Base-by-base conservation (phyloP, 1,284 basidiomycete species). In the Ceratobasidium sp. region DNA sequence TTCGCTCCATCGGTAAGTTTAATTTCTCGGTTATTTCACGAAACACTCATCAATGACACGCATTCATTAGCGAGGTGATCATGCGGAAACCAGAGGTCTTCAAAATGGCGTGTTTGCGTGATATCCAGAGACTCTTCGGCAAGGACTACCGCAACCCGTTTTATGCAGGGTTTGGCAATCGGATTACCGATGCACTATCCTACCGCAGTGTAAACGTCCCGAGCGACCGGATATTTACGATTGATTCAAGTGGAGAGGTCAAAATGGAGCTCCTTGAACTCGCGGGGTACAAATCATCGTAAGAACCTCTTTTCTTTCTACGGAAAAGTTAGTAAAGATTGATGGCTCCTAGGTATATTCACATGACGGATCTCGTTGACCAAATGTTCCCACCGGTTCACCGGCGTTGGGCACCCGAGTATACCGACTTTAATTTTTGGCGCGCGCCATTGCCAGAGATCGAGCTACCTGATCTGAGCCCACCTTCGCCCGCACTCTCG, bases 21-120 rank as follows among this genome's bases (percentile, higher is more conserved):
- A 38, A 27, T 75, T 13, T 4, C 22, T 38, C 69, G 10, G 6
- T 2, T 20, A 34, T 38, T 38, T 15, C 6, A 54, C 13, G 38
- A 53, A 38, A 29, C 67, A 17, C 56, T n/a, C 20, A 10, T 22
- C 12, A 27, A 8, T 54, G 42, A 32, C 43, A 2, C 45, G 32
- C 17, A 38, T 52, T 32, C 34, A 69, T 54, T 73, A 94, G 94
- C 2, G 95, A 98, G 80, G 95, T 98, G n/a, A 96, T 98, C 75
- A 91, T 97, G 89, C 89, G 96, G 42, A 98, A 99, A 80, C 97
- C 97, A 0, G 97, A 99, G 77, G 87, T 99, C 32, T 99, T 99
- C 86, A 99, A 99, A 83, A 99, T 99, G 97, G 96, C 97, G 1
- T 98, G 96, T 80, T 80, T 99, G 73, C 85, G 96, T 42, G 97